Conservation (phyloP, 345 rosid species). For the Punica granatum region DNA sequence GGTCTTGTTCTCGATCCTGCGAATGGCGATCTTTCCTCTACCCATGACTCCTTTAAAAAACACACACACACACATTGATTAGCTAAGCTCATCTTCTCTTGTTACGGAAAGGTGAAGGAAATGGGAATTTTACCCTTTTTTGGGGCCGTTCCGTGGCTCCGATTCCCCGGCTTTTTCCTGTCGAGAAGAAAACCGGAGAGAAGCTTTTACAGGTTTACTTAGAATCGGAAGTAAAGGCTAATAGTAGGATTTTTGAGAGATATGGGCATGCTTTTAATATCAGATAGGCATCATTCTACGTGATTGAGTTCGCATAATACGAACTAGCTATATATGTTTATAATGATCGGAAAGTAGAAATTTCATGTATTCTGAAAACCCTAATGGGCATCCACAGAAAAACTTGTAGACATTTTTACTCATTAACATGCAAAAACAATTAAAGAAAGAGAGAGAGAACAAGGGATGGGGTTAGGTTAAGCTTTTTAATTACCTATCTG, state of each 20-base stretch:
- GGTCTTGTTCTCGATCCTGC: constrained; percentile 10
- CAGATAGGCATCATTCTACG: background rate
- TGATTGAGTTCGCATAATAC: background rate
- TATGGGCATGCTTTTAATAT: background rate
- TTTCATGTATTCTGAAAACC: background rate
- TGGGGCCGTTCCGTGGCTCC: background rate
- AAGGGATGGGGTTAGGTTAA: background rate
- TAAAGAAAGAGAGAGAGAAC: background rate
- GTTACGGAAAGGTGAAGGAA: background rate
- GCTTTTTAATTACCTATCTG: background rate
- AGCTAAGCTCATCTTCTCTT: background rate
- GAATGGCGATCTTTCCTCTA: constrained; percentile 7
- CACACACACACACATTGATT: background rate
- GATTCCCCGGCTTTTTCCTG: background rate
- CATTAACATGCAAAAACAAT: background rate
- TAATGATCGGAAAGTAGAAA: constrained; percentile 1
- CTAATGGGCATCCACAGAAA: background rate
- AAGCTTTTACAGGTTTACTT: background rate
- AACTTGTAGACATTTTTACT: background rate
- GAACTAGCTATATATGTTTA: background rate
- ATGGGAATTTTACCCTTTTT: background rate
- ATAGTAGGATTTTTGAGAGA: background rate
- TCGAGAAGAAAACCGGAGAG: background rate
- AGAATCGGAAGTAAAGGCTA: background rate
- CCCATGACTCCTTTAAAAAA: background rate